These are phyloP conservation scores for Colletotrichum sp. DNA, from an alignment of 2,329 filamentous ascomycete genomes.

Conservation along the genomic window DNA sequence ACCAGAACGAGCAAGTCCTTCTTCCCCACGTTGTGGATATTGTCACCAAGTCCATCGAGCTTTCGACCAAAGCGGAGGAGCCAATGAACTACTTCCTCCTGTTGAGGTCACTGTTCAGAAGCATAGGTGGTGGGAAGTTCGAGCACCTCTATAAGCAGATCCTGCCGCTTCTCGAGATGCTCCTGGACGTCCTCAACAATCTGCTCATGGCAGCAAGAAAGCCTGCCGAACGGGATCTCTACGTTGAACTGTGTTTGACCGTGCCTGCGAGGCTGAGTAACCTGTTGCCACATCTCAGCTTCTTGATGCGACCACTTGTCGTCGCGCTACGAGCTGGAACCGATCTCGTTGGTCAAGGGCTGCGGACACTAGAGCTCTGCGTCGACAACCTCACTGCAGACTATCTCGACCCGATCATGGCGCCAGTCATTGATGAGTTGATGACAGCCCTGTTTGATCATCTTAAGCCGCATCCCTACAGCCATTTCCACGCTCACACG, in stretches of 20 bases:
- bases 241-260: conserved; percentile 95
- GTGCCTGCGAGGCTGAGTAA: conserved; percentile 95
- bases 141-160: conserved; percentile 99
- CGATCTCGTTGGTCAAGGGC: conserved; percentile 91
- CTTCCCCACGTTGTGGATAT: conserved; percentile 97
- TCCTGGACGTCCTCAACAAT: conserved; percentile 96
- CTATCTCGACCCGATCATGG: conserved; percentile 98
- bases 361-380: conserved; percentile 92
- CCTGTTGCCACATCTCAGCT: conserved; percentile 91
- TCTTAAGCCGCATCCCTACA: conserved; percentile 90
- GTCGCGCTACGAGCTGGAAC: conserved; percentile 90
- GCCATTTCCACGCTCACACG: conserved; percentile 96
- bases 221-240: conserved; percentile 89
- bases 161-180: conserved; percentile 92
- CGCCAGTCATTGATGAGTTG: conserved; percentile 96
- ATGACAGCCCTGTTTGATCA: conserved; percentile 99
- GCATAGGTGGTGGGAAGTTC: conserved; percentile 96
- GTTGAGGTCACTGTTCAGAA: conserved; percentile 88
- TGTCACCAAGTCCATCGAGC: conserved; percentile 94
- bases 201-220: conserved; percentile 89
- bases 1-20: conserved; percentile 93
- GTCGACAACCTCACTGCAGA: conserved; percentile 98
- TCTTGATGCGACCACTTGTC: conserved; percentile 96
- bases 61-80: conserved; percentile 94
- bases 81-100: conserved; percentile 99